A percentile compares a stretch with the other conserved stretches of the same genome.
These are phyloP conservation scores for Hymenotorrendiella dingleyae DNA, from an alignment of 2,329 filamentous ascomycete species.

Conservation along the genomic window DNA sequence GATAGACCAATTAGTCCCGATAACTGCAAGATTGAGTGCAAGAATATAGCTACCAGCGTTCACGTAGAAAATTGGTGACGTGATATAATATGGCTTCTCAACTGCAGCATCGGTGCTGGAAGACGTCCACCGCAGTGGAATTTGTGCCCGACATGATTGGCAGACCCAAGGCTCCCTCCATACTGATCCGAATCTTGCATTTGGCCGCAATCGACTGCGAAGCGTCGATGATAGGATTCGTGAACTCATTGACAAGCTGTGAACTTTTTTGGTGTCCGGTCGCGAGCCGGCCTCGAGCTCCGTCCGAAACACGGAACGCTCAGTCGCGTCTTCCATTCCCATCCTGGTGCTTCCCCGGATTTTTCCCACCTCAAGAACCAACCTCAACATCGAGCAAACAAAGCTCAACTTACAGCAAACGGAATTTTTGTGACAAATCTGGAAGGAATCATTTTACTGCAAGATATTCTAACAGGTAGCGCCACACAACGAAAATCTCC, in stretches of 20 bases:
- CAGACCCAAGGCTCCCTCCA: conserved; percentile 20
- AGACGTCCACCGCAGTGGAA: conserved; percentile 6
- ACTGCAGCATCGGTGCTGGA: conserved; percentile 14
- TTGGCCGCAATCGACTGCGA: conserved; percentile 13
- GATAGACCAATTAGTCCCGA: background rate
- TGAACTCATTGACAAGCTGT: conserved; percentile 23
- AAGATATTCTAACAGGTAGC: too few relatives aligned
- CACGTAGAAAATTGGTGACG: conserved; percentile 97
- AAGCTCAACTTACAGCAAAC: too few relatives aligned
- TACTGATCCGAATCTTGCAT: background rate
- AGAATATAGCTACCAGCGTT: conserved; percentile 65
- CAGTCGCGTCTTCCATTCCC: background rate
- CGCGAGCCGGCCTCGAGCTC: conserved; percentile 3
- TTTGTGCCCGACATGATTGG: conserved; percentile 17
- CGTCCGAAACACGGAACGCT: background rate
- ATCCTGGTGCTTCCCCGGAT: too few relatives aligned
- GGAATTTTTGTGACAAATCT: too few relatives aligned
- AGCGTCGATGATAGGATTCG: conserved; percentile 15
- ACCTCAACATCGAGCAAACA: too few relatives aligned
- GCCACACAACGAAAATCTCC: too few relatives aligned
- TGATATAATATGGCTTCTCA: conserved; percentile 86
- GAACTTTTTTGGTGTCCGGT: too few relatives aligned
- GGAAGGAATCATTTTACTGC: too few relatives aligned
- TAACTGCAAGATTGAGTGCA: background rate
- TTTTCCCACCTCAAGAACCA: too few relatives aligned